These are phyloP conservation scores for Acanthamoeba culbertsoni DNA, from an alignment of 208 protist species.

Conservation along the genomic window DNA sequence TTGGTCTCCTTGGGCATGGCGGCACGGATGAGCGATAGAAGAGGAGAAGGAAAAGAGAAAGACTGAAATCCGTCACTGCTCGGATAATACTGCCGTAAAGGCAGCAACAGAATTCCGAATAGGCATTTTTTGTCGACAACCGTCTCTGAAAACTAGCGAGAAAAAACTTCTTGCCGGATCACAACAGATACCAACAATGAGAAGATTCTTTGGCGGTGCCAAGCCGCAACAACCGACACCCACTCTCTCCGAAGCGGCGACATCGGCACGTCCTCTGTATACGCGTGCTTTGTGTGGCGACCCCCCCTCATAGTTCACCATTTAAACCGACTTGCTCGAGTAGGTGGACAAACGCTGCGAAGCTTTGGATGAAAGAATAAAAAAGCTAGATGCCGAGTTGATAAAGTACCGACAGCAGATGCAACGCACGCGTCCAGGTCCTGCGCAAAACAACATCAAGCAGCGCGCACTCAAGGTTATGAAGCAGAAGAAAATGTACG, in stretches of 20 bases:
- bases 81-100: not conserved
- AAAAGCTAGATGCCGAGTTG: slow-evolving; percentile 76
- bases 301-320: not conserved
- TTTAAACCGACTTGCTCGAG: not conserved
- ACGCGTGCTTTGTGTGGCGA: too few species aligned
- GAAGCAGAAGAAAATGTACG: slow-evolving; percentile 77
- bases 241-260: slow-evolving; percentile 60
- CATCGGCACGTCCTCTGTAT: slow-evolving; percentile 9
- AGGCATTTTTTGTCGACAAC: not conserved
- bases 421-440: slow-evolving; percentile 67
- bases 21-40: not conserved
- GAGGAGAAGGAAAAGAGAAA: slow-evolving; percentile 10
- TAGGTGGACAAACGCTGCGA: slow-evolving; percentile 72
- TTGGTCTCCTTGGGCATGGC: slow-evolving; percentile 26
- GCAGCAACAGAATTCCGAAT: not conserved
- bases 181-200: slow-evolving; percentile 39
- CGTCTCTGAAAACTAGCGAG: not conserved
- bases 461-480: slow-evolving; percentile 75
- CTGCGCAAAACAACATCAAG: slow-evolving; percentile 75
- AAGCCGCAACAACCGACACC: slow-evolving; percentile 42
- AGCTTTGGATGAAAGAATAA: slow-evolving; percentile 77
- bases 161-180: not conserved
- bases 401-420: slow-evolving; percentile 75
- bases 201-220: slow-evolving; percentile 65
- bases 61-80: not conserved